Base-by-base conservation (phyloP, 345 rosid species). In the Ricinus communis region DNA sequence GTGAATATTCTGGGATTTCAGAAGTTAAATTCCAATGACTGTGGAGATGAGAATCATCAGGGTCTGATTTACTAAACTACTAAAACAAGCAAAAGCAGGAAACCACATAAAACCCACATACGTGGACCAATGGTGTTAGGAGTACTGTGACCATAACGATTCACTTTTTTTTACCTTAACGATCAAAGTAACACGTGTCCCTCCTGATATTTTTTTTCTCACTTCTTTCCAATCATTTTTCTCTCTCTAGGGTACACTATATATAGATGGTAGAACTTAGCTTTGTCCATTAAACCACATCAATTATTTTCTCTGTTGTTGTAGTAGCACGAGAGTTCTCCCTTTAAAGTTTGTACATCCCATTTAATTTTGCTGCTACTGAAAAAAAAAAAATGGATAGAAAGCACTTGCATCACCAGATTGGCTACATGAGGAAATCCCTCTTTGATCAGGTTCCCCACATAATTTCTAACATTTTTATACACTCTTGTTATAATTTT, bases 371-470 rank as follows among this genome's bases (percentile, higher is more conserved):
- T 30, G 57, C 33, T 60, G 0, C 50, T 73, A 51, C 24, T 36
- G 8, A 16, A n/a, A 36, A 33, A 16, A n/a, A 36, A 33, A 38
- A 43, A 4, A 84, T 79, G 85, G 74, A 69, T 46, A 69, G 55
- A 25, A 77, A 59, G 60, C 78, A 68, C 5, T 63, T 79, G 75
- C 80, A 40, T 45, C 75, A 51, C 40, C 87, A 89, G 38, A 79
- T 85, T 40, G 81, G 82, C 72, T 24, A 27, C 80, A 61, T 71
- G 78, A 87, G 86, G 76, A 81, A 74, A 74, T 81, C 88, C 64
- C 86, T 89, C 77, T 87, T 87, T 76, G 91, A 89, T 79, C 90
- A 89, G 91, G 91, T 89, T 78, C 12, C 3, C 4, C 63, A 5
- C 38, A 33, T 33, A 2, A 2, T 33, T 33, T 33, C 6, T 33